Conservation (phyloP, 371 early-diverging fungal genomes). For the Phascolomyces articulosus region DNA sequence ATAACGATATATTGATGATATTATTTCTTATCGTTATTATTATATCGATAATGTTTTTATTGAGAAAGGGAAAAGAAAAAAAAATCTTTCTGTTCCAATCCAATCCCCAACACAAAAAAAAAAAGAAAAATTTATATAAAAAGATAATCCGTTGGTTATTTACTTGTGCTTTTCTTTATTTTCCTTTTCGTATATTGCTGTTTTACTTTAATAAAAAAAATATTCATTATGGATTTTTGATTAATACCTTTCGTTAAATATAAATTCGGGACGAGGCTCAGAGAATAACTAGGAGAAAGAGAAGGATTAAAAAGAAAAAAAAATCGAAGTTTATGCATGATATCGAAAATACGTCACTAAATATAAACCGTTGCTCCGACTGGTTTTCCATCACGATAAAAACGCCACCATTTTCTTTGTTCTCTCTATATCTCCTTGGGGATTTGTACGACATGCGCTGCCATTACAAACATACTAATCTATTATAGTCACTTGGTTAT, state of each 20-base stretch:
- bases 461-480: no score
- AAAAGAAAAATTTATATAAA: no score
- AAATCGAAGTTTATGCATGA: neutral
- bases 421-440: no score
- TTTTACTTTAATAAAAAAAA: no score
- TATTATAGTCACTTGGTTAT: no score
- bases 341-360: neutral
- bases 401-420: neutral
- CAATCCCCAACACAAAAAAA: neutral
- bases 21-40: no score
- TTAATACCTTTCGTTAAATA: no score
- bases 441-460: no score
- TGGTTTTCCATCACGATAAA: neutral
- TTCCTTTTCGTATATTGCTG: no score
- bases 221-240: no score
- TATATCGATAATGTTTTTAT: neutral
- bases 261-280: neutral
- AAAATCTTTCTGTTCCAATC: neutral
- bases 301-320: neutral
- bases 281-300: neutral
- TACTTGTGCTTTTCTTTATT: no score
- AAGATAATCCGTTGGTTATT: no score
- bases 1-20: neutral
- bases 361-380: constrained; percentile 7
- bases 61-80: neutral